These are phyloP conservation scores for Fusarium ramigenum DNA, from an alignment of 2,329 filamentous ascomycete genomes.

Conservation along the genomic window DNA sequence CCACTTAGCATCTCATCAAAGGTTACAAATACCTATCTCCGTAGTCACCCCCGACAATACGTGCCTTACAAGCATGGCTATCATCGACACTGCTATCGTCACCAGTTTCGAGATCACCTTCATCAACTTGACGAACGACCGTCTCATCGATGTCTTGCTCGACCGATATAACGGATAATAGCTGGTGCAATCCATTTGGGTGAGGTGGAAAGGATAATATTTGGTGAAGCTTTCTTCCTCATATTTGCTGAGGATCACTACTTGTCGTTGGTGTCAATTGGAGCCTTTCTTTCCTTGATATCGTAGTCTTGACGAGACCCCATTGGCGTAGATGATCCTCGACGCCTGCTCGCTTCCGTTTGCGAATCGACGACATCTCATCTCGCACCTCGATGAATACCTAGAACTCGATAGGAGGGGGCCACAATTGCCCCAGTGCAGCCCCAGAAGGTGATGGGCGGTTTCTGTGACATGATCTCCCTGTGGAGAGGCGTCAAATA, in stretches of 20 bases:
- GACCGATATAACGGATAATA: neutral
- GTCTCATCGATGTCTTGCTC: neutral
- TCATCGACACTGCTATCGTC: neutral
- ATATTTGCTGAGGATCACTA: neutral
- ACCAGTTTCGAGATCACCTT: neutral
- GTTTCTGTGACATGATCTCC: neutral
- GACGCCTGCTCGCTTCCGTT: neutral
- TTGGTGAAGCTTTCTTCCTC: neutral
- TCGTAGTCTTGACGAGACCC: neutral
- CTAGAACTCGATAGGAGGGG: neutral
- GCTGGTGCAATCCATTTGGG: neutral
- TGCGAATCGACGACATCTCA: neutral
- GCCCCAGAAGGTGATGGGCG: neutral
- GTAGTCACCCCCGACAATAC: neutral
- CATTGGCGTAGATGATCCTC: rapidly evolving
- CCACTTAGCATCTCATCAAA: neutral
- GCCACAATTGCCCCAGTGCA: neutral
- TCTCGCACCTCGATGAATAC: neutral
- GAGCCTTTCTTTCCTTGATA: neutral
- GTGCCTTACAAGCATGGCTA: neutral
- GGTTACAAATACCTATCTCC: neutral
- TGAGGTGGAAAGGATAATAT: neutral
- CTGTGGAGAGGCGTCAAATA: neutral
- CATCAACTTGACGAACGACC: no score
- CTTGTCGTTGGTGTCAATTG: neutral